These are phyloP conservation scores for Talaromyces sp. DNA, from an alignment of 2,329 filamentous ascomycete genomes.

Conservation along the genomic window DNA sequence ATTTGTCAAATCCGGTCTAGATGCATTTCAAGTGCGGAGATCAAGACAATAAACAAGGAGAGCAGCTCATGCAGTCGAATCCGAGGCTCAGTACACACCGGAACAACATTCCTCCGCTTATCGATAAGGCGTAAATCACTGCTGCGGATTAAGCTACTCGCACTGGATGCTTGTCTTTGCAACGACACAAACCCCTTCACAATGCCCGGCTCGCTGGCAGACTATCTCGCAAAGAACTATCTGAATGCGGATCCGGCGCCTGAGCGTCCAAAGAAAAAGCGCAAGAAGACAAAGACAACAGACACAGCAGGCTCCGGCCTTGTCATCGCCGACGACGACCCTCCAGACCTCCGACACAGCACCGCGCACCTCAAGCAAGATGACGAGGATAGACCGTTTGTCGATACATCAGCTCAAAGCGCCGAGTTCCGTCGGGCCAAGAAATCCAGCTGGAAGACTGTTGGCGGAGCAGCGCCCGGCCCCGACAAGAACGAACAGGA, in stretches of 20 bases:
- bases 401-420: constrained; percentile 30
- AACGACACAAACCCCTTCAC: constrained; percentile 3
- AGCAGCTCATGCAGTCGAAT: background rate
- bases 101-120: constrained; percentile 27
- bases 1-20: background rate
- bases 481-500: constrained; percentile 50
- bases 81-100: constrained; percentile 14
- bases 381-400: constrained; percentile 40
- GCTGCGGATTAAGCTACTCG: background rate
- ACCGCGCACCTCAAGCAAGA: constrained; percentile 30
- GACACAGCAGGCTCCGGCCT: constrained; percentile 46
- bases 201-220: constrained; percentile 60
- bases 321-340: constrained; percentile 47
- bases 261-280: constrained; percentile 58
- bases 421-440: constrained; percentile 71
- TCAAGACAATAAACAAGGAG: constrained; percentile 4
- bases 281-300: constrained; percentile 56
- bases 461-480: constrained; percentile 51
- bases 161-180: background rate
- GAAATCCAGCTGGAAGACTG: constrained; percentile 77
- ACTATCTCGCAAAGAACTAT: constrained; percentile 91
- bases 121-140: constrained; percentile 21
- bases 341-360: constrained; percentile 37
- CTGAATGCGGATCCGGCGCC: constrained; percentile 64
- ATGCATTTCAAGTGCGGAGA: background rate